These are phyloP conservation scores for Pecoramyces ruminantium DNA, from an alignment of 192 early-diverging fungal genomes.

Conservation along the genomic window DNA sequence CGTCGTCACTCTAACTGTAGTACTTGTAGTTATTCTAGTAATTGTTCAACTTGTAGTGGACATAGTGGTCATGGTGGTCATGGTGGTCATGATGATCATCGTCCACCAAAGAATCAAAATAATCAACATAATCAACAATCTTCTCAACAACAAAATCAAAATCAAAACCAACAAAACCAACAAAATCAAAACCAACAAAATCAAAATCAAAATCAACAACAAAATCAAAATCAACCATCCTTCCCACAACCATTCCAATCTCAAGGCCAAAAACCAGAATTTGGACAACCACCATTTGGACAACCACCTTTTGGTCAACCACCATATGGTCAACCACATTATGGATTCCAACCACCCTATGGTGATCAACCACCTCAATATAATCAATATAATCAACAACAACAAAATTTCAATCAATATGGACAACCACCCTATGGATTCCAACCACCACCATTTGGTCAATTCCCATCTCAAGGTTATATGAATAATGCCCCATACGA, in stretches of 20 bases:
- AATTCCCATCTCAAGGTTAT: background rate
- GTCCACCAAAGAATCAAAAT: too few relatives aligned
- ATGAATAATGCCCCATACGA: background rate
- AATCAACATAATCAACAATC: background rate
- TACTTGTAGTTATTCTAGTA: too few relatives aligned
- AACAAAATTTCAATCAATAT: background rate
- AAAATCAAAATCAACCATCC: background rate
- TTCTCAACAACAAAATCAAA: background rate
- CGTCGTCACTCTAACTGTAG: too few relatives aligned
- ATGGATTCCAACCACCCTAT: background rate
- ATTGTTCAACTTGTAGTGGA: too few relatives aligned
- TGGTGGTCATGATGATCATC: background rate
- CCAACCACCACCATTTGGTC: background rate
- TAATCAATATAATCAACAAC: too few relatives aligned
- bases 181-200: background rate
- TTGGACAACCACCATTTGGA: background rate
- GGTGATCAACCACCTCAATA: too few relatives aligned
- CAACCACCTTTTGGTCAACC: background rate
- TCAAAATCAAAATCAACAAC: background rate
- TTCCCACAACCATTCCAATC: background rate
- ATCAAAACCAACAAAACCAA: background rate
- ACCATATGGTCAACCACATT: background rate
- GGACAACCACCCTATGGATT: background rate
- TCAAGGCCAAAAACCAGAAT: background rate
- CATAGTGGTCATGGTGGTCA: background rate